phyloP scores from a whole-genome alignment of 1,284 basidiomycete species.

The Austroboletus niveus region DNA sequence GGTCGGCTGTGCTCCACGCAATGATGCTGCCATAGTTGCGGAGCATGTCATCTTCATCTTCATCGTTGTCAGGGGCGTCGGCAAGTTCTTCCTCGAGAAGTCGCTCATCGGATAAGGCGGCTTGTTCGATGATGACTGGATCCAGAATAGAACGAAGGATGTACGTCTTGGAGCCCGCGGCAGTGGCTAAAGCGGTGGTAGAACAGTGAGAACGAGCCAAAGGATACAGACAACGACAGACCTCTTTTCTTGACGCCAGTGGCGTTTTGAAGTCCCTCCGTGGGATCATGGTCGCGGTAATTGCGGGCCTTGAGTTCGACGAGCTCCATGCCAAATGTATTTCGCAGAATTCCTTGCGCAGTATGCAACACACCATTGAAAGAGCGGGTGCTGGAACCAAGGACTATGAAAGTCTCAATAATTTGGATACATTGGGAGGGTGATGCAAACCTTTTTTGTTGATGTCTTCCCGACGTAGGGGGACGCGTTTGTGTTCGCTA shows the following conservation, averaged over 20 bases:
- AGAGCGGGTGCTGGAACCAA: slow-evolving; percentile 53
- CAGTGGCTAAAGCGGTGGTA: slow-evolving; percentile 39
- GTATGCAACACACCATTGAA: slow-evolving; percentile 57
- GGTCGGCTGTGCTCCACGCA: slow-evolving; percentile 64
- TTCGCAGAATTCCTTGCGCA: slow-evolving; percentile 58
- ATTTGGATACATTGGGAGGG: not conserved
- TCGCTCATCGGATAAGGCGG: slow-evolving; percentile 50
- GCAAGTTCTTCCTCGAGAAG: slow-evolving; percentile 57
- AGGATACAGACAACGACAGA: slow-evolving; percentile 10
- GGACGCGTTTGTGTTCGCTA: slow-evolving; percentile 58
- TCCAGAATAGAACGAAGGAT: slow-evolving; percentile 70
- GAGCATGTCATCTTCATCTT: slow-evolving; percentile 40
- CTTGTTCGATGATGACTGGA: slow-evolving; percentile 53
- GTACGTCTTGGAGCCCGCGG: slow-evolving; percentile 66
- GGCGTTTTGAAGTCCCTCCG: slow-evolving; percentile 47
- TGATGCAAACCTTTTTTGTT: slow-evolving; percentile 64
- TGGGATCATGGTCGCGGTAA: slow-evolving; percentile 47
- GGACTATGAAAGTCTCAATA: slow-evolving; percentile 39
- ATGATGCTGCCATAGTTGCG: slow-evolving; percentile 61
- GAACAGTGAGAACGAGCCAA: not conserved
- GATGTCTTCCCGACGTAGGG: slow-evolving; percentile 71
- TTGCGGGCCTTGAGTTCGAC: slow-evolving; percentile 69
- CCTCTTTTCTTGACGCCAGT: slow-evolving; percentile 59
- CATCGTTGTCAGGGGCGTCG: slow-evolving; percentile 39
- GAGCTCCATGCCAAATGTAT: slow-evolving; percentile 72